Percentiles rank a stretch among this genome's conserved stretches.
Conservation (phyloP, 1,284 basidiomycete species). For the Puccinia hordei region DNA sequence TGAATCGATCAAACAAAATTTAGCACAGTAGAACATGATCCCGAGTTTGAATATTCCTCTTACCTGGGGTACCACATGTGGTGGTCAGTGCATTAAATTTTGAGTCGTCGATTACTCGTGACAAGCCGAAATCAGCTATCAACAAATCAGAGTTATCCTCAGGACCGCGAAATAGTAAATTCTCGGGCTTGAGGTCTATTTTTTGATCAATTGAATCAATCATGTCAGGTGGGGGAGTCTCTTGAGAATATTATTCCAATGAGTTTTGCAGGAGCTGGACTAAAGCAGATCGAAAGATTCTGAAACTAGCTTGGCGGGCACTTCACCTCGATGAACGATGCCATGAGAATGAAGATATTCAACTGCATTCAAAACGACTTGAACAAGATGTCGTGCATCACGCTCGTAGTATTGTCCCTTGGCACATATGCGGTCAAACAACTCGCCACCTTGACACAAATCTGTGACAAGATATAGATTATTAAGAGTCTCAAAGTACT, state of each 20-base stretch:
- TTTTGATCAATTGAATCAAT: neutral
- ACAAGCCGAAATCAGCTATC: conserved; percentile 90
- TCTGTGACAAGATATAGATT: conserved; percentile 76
- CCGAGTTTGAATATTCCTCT: conserved; percentile 54
- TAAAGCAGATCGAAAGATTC: neutral
- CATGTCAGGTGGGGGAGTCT: neutral
- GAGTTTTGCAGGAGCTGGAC: neutral
- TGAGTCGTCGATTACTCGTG: conserved; percentile 81
- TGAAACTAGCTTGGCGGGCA: neutral
- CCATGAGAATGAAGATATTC: conserved; percentile 88
- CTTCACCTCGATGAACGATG: conserved; percentile 89
- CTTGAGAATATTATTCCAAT: neutral
- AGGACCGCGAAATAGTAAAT: conserved; percentile 86
- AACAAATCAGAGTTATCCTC: conserved; percentile 91
- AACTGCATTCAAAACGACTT: conserved; percentile 82
- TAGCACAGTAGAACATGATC: neutral
- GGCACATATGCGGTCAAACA: conserved; percentile 97
- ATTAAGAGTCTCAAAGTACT: conserved; percentile 50
- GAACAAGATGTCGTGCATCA: conserved; percentile 85
- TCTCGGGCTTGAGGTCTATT: conserved; percentile 92
- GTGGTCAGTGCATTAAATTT: conserved; percentile 86
- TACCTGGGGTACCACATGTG: conserved; percentile 86
- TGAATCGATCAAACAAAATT: conserved; percentile 52
- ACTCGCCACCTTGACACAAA: conserved; percentile 94
- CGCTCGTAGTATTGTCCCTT: conserved; percentile 93